Evolutionary conservation across 306 rosid genomes (phyloP), one percentile per base, ranked within the genome.

Genomic region (Rubus idaeus): DNA sequence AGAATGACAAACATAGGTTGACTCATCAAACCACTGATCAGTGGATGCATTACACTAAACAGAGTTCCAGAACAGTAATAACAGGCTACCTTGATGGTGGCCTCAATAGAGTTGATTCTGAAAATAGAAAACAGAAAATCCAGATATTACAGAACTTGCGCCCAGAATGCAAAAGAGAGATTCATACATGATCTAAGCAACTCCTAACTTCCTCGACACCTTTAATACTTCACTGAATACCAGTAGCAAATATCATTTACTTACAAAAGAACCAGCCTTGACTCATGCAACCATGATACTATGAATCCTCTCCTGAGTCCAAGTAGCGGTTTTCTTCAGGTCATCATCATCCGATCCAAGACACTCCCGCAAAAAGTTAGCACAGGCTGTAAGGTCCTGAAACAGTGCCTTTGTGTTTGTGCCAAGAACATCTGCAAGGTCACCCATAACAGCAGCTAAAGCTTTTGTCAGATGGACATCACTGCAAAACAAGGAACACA

Each of bases 231-330:
- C 56, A 74, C 69, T n/a, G 35, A 42, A n/a, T 67, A 20, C 53
- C 5, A 46, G 9, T 65, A 65, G 7, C 16, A 42, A 70, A 13
- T 8, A 65, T 20, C 18, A 74, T 10, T 14, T 49, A 14, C 82
- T 21, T 64, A 47, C 72, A 58, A 40, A 63, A 20, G n/a, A 12
- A 47, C 62, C 18, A 12, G 75, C 68, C 45, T 17, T 39, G 39
- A 46, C 56, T 84, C 80, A 84, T 35, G 84, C 56, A 77, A 80
- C 84, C 79, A 84, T 68, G 70, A 80, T 73, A 53, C 87, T 81
- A 40, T 58, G 76, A 56, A 78, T 78, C 79, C 64, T 78, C 44
- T 74, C 85, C 44, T 73, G 73, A 64, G 85, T 77, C 85, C 85
- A 82, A 40, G 69, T 39, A 18, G 85, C 79, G 1, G 85, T 82